Conservation (phyloP, 2,329 filamentous ascomycete species). For the Pezicula radicicola region DNA sequence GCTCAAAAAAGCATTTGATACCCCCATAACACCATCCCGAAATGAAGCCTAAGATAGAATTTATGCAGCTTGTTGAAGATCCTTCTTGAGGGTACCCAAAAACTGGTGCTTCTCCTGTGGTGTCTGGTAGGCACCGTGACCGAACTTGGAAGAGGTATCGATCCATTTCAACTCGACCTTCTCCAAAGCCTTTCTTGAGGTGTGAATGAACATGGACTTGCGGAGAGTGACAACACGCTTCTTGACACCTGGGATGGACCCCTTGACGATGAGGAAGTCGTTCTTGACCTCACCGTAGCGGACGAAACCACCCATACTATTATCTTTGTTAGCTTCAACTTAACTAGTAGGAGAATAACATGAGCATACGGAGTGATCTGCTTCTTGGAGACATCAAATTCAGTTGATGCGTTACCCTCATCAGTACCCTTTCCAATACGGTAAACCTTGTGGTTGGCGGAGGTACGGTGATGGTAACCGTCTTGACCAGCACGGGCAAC, state of each 20-base stretch:
- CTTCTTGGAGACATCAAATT: conserved; percentile 98
- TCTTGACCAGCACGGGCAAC: conserved; percentile 99
- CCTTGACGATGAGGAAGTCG: conserved; percentile 98
- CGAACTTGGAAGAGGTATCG: conserved; percentile 99
- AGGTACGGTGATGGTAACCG: conserved; percentile 99
- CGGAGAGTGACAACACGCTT: conserved; percentile 98
- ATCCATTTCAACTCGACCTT: conserved; percentile 99
- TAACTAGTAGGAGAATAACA: neutral
- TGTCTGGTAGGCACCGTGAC: conserved; percentile 99
- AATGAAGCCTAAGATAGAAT: conserved; percentile 32
- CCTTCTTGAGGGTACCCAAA: conserved; percentile 99
- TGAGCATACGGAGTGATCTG: conserved; percentile 93
- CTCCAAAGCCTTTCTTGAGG: conserved; percentile 91
- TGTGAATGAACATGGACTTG: conserved; percentile 98
- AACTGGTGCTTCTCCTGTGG: conserved; percentile 96
- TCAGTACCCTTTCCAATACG: conserved; percentile 91
- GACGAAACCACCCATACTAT: conserved; percentile 96
- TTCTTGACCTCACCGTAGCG: conserved; percentile 99
- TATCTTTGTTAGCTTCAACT: conserved; percentile 28
- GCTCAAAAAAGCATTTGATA: conserved; percentile 22
- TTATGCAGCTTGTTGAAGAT: conserved; percentile 60
- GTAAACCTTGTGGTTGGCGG: conserved; percentile 99
- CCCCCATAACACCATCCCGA: conserved; percentile 24
- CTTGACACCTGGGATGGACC: conserved; percentile 95
- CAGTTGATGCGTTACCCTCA: conserved; percentile 89